Evolutionary conservation across 2,329 filamentous ascomycete genomes (phyloP), one percentile per base, ranked within the genome.

Genomic region (Penicillium sp.): DNA sequence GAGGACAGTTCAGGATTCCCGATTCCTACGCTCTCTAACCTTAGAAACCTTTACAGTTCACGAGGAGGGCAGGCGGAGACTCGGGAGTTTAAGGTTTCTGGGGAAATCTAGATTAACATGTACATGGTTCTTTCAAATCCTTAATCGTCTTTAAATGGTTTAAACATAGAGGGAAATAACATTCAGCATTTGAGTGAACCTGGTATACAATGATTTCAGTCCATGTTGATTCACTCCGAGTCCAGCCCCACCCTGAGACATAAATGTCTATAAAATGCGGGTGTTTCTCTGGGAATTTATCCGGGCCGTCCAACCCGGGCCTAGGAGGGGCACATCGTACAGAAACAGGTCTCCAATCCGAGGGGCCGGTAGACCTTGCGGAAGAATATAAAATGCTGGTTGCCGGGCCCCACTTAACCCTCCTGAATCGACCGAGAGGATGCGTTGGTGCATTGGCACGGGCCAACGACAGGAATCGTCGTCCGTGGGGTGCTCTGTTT

Each of bases 391-490:
- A 47, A 23, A 22, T 47, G 46, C 31, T 37, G 53, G 29, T 48
- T 20, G 22, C 43, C 43, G 25, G 48, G 61, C 57, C 57, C 62
- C 57, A 62, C 62, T 56, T 55, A 20, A 35, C 23, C 29, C 60
- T 64, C 62, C 62, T 64, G 62, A 65, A 62, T 62, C 52, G 61
- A 62, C 61, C 56, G 61, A 61, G 41, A 25, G 46, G 45, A 57
- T 57, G 56, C 44, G 56, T 51, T 62, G 60, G 60, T 61, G 23
- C 52, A 51, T 52, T n/a, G 60, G 58, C 60, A 62, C 58, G 50
- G 57, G 53, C 54, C 54, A 56, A 31, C 54, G 52, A 31, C 29
- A 49, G 46, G 48, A 46, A 53, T 55, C 49, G 29, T 14, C 6
- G 4, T 31, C 33, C 33, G 33, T 18, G 33, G 33, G 7, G n/a